phyloP scores from a whole-genome alignment of 2,329 filamentous ascomycete genomes.

The Fusarium denticulatum region DNA sequence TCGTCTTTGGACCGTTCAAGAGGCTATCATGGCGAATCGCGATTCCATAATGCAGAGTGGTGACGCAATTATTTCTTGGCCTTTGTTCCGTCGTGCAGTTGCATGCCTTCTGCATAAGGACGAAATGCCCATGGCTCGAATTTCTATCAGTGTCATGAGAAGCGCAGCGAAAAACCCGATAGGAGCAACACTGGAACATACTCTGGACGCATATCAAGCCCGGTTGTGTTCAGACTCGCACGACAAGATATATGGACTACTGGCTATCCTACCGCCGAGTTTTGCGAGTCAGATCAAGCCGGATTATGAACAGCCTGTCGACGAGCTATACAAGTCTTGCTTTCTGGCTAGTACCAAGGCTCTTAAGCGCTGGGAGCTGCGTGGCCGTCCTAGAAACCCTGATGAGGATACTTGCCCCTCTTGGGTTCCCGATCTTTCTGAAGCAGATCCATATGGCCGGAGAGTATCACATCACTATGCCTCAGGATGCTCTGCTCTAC shows the following conservation, averaged over 20 bases:
- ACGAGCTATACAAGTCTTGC: not conserved
- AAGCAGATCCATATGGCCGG: fast-evolving
- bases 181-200: not conserved
- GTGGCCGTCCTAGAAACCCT: not conserved
- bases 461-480: fast-evolving
- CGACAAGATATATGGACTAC: not conserved
- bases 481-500: not conserved
- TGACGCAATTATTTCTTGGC: fast-evolving
- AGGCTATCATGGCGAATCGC: not conserved
- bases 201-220: fast-evolving
- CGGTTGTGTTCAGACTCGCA: not conserved
- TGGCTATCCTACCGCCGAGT: not conserved
- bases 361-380: not conserved
- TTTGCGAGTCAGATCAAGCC: not conserved
- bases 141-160: not conserved
- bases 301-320: not conserved
- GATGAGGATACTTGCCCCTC: not conserved
- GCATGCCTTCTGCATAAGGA: not conserved
- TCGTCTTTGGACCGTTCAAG: not conserved
- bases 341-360: not conserved
- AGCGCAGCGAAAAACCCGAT: fast-evolving
- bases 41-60: not conserved
- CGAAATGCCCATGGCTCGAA: not conserved
- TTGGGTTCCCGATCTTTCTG: not conserved
- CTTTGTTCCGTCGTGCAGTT: not conserved